Percentiles rank a stretch among this genome's conserved stretches.
Conservation (phyloP, 805 yeast genomes). For the Suhomyces pyralidae region DNA sequence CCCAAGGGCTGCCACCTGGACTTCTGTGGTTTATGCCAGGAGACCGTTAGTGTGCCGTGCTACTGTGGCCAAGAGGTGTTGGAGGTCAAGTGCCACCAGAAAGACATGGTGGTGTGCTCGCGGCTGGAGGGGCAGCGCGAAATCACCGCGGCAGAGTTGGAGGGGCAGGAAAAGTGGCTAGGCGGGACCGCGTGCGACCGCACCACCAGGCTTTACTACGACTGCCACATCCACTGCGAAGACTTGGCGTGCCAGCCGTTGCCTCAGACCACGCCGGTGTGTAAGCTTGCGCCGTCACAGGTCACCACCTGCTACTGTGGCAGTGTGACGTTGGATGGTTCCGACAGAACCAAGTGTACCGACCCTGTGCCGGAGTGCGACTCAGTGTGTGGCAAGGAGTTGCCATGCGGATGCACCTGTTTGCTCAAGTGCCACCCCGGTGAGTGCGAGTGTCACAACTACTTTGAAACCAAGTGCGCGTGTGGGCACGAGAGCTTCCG, state of each 20-base stretch:
- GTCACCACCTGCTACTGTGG: conserved; percentile 82
- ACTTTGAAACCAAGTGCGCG: conserved; percentile 52
- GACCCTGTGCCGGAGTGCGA: conserved; percentile 81
- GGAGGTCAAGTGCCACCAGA: conserved; percentile 43
- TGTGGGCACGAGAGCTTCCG: conserved; percentile 58
- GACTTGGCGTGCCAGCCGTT: conserved; percentile 52
- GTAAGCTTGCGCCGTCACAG: conserved; percentile 62
- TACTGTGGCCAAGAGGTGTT: conserved; percentile 68
- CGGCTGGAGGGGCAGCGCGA: conserved; percentile 3
- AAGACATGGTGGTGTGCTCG: conserved; percentile 33
- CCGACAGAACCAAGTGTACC: conserved; percentile 57
- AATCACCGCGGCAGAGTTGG: not conserved
- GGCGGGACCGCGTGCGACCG: conserved; percentile 36
- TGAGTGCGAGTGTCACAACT: conserved; percentile 61
- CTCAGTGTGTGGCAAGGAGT: conserved; percentile 54
- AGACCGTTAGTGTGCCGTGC: conserved; percentile 49
- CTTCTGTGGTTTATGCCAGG: conserved; percentile 72
- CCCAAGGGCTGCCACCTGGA: conserved; percentile 69
- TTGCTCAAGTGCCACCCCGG: conserved; percentile 73
- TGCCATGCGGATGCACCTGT: conserved; percentile 75
- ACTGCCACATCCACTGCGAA: conserved; percentile 65
- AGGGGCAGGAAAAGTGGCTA: conserved; percentile 16
- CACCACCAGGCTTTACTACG: conserved; percentile 48
- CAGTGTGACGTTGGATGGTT: conserved; percentile 44
- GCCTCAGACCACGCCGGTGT: conserved; percentile 24